phyloP scores from a whole-genome alignment of 768 basidiomycete species.

The Phaeolepiota aurea region DNA sequence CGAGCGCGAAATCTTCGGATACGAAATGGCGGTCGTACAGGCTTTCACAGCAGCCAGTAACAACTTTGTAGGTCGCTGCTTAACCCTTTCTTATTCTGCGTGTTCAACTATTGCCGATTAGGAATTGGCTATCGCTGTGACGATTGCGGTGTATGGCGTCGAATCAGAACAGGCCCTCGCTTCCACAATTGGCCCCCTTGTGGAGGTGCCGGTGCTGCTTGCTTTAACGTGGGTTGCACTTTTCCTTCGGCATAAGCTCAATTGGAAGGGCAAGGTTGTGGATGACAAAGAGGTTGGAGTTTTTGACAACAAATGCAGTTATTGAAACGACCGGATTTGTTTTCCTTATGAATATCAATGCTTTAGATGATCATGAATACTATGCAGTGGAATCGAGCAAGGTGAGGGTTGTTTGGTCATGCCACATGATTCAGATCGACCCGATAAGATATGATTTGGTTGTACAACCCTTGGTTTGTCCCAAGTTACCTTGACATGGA shows the following conservation, averaged over 20 bases:
- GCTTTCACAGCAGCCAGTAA: conserved; percentile 76
- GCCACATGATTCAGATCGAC: no score
- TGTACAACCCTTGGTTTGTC: no score
- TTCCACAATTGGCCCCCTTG: conserved; percentile 71
- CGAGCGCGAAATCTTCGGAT: conserved; percentile 27
- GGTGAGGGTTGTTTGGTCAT: no score
- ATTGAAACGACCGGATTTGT: no score
- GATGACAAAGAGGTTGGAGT: background rate
- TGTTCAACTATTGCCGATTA: conserved; percentile 13
- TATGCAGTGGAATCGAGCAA: no score
- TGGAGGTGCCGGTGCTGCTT: conserved; percentile 74
- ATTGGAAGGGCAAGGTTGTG: conserved; percentile 22
- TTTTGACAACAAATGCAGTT: no score
- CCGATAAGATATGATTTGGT: no score
- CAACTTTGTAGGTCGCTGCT: conserved; percentile 57
- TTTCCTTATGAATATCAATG: no score
- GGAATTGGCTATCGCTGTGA: conserved; percentile 80
- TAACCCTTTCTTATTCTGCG: background rate
- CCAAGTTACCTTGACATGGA: no score
- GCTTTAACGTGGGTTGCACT: conserved; percentile 59
- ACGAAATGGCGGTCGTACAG: conserved; percentile 71
- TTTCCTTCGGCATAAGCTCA: conserved; percentile 27
- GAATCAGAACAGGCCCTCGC: conserved; percentile 75
- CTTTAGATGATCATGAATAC: no score
- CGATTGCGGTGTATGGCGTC: conserved; percentile 71